Base-by-base conservation (phyloP, 495 filamentous ascomycete species). In the Neurospora sp. region DNA sequence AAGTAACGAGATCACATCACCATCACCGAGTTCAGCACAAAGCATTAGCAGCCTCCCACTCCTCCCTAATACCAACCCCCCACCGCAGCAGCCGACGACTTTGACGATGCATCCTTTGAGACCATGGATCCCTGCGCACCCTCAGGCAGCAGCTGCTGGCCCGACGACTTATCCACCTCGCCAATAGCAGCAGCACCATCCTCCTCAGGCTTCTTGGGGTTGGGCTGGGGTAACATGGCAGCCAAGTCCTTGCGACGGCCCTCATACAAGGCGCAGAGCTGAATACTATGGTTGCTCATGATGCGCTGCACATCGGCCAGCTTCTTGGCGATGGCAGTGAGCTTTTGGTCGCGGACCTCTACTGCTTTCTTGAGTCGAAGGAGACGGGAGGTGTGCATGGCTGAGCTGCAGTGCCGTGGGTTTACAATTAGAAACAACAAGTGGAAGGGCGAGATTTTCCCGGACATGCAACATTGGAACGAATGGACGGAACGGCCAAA, bases 201-300 rank as follows among this genome's bases (percentile, higher is more conserved):
- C 40, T 10, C 16, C 27, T 27, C 16, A 5, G 37, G 69, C n/a
- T 16, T 39, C 39, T 37, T 46, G 31, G 39, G 71, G 10, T 37
- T 18, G 16, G 7, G 27, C 74, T 16, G 23, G 38, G 20, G 41
- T 20, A 72, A 27, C 39, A 76, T 5, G 48, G n/a, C 23, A 40
- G 48, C 42, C n/a, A 79, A 48, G 39, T 80, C 77, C 46, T 70
- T 70, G 23, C 70, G 40, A 6, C 78, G 77, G 5, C 75, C 78
- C n/a, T 75, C 35, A 20, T 81, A 80, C 48, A 81, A 69, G 11
- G 74, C 76, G 27, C 69, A 54, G 42, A 81, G 71, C 48, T 77
- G 80, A 5, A 75, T 59, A 6, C 73, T 78, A 23, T 78, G 76
- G 27, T 78, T 78, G 35, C 74, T n/a, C 72, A 75, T 72, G 27